Percentiles rank a stretch among this genome's conserved stretches.
Conservation (phyloP, 139 green algal genomes). For the Coelastrella sp. region DNA sequence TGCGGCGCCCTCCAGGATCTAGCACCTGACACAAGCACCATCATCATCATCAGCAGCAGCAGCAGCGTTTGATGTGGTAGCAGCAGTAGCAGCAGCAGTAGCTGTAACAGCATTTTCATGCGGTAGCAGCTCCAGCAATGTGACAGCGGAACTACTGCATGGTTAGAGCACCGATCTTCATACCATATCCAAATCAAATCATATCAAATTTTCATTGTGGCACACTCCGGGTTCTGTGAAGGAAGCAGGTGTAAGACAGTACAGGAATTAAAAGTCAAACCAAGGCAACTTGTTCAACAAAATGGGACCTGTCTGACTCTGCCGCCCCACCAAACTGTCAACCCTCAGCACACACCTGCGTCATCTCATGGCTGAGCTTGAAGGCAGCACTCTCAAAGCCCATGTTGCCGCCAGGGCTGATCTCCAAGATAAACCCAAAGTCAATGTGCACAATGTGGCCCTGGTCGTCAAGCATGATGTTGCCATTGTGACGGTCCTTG, state of each 20-base stretch:
- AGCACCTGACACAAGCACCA: conserved; percentile 75
- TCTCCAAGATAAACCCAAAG: conserved; percentile 99
- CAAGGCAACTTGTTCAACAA: no score
- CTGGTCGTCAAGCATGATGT: conserved; percentile 94
- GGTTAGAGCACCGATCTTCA: no score
- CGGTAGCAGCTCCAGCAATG: neutral
- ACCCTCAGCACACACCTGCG: conserved; percentile 57
- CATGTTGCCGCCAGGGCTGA: conserved; percentile 80
- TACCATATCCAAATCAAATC: no score
- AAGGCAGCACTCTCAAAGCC: conserved; percentile 97
- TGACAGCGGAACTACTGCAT: no score
- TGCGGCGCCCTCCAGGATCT: conserved; percentile 67
- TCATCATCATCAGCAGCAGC: neutral
- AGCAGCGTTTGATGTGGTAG: neutral
- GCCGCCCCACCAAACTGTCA: no score
- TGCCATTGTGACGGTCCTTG: conserved; percentile 99
- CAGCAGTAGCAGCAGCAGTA: neutral
- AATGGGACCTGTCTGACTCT: no score
- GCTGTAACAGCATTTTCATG: no score
- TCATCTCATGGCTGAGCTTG: conserved; percentile 98
- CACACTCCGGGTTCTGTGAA: no score
- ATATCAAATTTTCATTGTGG: no score
- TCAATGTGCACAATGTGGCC: conserved; percentile 99
- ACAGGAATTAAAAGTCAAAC: no score
- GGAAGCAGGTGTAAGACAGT: no score